Evolutionary conservation across 768 basidiomycete species (phyloP).

Genomic region (Termitomyces sp.): DNA sequence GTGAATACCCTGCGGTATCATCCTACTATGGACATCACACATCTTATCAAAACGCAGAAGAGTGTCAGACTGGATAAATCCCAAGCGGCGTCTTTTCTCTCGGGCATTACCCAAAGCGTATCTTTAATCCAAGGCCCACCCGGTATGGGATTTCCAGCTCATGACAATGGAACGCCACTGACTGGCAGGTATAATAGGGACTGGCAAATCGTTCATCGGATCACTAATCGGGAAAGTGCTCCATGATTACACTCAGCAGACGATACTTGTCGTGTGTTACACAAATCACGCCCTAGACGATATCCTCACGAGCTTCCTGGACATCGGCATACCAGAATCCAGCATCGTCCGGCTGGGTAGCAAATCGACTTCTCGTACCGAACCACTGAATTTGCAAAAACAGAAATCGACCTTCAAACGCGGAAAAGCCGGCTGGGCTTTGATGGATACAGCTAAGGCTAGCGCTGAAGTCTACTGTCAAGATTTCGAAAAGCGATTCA

Average conservation of each 20-base stretch:
- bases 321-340: background rate
- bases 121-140: conserved; percentile 1
- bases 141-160: background rate
- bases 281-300: background rate
- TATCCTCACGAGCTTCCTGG: background rate
- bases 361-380: background rate
- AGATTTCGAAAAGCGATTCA: too few relatives aligned
- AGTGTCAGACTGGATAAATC: background rate
- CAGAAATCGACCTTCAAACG: background rate
- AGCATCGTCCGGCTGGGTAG: background rate
- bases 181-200: background rate
- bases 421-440: background rate
- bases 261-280: background rate
- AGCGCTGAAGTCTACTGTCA: too few relatives aligned
- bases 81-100: background rate
- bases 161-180: too few relatives aligned
- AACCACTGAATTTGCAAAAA: background rate
- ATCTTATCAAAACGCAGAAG: background rate
- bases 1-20: background rate
- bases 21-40: background rate
- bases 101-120: background rate
- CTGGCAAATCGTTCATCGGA: background rate
- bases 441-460: background rate
- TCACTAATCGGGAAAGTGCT: background rate
- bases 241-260: background rate